Percentiles rank a stretch among this genome's conserved stretches.
Evolutionary conservation across 805 yeast species (phyloP).

Genomic region (Candida nemodendra): DNA sequence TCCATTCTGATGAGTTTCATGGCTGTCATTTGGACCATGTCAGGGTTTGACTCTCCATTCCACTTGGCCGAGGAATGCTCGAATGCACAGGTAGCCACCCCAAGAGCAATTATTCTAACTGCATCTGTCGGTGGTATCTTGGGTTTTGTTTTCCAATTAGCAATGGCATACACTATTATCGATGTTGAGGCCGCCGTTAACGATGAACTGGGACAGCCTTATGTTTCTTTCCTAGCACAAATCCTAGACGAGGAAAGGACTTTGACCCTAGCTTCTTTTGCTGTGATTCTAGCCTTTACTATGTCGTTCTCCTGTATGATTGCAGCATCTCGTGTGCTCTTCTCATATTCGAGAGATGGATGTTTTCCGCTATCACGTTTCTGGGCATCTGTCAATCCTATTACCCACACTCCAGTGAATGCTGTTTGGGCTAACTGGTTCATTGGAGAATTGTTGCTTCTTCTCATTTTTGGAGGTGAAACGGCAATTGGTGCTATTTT

Average conservation of each 20-base stretch:
- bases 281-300: constrained; percentile 41
- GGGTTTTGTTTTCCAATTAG: constrained; percentile 57
- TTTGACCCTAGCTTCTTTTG: constrained; percentile 40
- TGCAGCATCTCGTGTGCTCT: constrained; percentile 64
- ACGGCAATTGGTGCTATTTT: constrained; percentile 67
- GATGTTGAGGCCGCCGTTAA: constrained; percentile 44
- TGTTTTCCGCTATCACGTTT: constrained; percentile 59
- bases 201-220: constrained; percentile 58
- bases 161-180: constrained; percentile 59
- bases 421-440: constrained; percentile 59
- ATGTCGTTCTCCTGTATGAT: constrained; percentile 57
- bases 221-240: constrained; percentile 52
- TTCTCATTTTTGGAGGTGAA: constrained; percentile 61
- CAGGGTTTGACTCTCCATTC: constrained; percentile 72
- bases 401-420: constrained; percentile 59
- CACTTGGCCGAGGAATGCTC: constrained; percentile 69
- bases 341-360: constrained; percentile 65
- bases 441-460: constrained; percentile 52
- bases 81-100: constrained; percentile 63
- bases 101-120: constrained; percentile 60
- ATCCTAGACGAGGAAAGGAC: constrained; percentile 42
- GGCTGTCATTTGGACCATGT: constrained; percentile 67
- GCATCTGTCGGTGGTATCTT: constrained; percentile 52
- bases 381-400: constrained; percentile 48
- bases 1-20: constrained; percentile 54